Evolutionary conservation across 768 basidiomycete species (phyloP).

Genomic region (Trametes cubensis): DNA sequence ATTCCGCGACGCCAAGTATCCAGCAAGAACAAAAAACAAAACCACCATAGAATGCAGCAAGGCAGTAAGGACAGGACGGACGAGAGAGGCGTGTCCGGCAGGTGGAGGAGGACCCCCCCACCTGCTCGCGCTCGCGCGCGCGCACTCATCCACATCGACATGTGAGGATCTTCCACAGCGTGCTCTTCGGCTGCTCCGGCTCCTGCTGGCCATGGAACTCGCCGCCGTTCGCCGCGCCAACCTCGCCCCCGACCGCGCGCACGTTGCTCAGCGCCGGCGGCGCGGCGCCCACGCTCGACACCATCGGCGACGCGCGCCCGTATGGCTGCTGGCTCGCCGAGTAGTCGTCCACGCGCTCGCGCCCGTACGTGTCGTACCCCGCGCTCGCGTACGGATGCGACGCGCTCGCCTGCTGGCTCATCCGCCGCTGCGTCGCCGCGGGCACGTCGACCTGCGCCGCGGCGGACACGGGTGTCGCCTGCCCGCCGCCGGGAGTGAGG

Average conservation of each 20-base stretch:
- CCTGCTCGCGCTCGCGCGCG: conserved; percentile 11
- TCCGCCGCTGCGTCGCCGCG: conserved; percentile 51
- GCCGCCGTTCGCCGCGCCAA: conserved; percentile 63
- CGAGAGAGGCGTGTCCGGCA: conserved; percentile 14
- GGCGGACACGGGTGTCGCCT: conserved; percentile 70
- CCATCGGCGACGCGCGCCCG: conserved; percentile 83
- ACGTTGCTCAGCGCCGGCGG: conserved; percentile 75
- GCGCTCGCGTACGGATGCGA: conserved; percentile 77
- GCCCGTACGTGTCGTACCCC: conserved; percentile 58
- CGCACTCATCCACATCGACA: conserved; percentile 68
- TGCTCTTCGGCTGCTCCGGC: conserved; percentile 55
- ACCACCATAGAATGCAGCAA: conserved; percentile 18
- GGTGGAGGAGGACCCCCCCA: conserved; percentile 23
- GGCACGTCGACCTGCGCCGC: conserved; percentile 78
- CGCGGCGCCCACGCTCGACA: conserved; percentile 65
- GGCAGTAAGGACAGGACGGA: conserved; percentile 34
- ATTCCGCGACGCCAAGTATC: conserved; percentile 12
- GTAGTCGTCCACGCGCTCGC: conserved; percentile 51
- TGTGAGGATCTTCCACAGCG: conserved; percentile 70
- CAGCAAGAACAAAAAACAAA: conserved; percentile 13
- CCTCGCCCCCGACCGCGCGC: conserved; percentile 69
- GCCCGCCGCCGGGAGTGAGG: conserved; percentile 57
- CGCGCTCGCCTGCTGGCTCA: conserved; percentile 42
- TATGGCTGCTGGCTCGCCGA: conserved; percentile 59
- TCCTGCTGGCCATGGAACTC: conserved; percentile 60